Base-by-base conservation (phyloP, 495 filamentous ascomycete species). In the Podospora pseudoanserina region DNA sequence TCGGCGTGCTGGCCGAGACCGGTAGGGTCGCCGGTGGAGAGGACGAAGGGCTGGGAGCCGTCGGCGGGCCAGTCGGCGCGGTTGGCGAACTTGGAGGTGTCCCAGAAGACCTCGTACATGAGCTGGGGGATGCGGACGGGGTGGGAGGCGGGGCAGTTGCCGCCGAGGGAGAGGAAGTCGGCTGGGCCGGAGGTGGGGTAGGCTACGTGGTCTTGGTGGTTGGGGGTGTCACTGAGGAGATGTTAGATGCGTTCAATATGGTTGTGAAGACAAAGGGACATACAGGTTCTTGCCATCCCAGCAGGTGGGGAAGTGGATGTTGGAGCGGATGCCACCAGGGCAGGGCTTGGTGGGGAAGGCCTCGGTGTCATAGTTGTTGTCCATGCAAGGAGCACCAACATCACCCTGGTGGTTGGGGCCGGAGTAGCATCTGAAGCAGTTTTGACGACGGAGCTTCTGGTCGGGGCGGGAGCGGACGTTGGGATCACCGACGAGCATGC, bases 251-350 rank as follows among this genome's bases (percentile, higher is more conserved):
- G 23, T 23, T 23, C 7, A 7, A 32, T 7, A 32, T 32, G 30
- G 30, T 32, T 4, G 30, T 32, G 30, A 32, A 7, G 30, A 32
- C 4, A 32, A 32, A 32, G 30, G 7, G 30, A 32, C 30, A 5
- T 32, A 32, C 30, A 85, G 78, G 74, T 84, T 84, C 72, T 81
- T 80, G 66, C 83, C 83, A 67, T 85, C 82, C 83, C 83, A 85
- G 83, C 83, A 85, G 57, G 84, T 82, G 3, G 83, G 83, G 79
- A 84, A 85, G 66, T 79, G 80, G 72, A 85, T 80, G 78, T 83
- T 85, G 70, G 79, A 77, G 68, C 82, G 81, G 72, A 85, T 84
- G 61, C 83, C 83, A 59, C 80, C 81, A 1, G 77, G 68, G 75
- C 81, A 83, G 19, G 68, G 56, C 73, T 79, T 80, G 49, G 67